These are phyloP conservation scores for Skeletonema costatum DNA, from an alignment of 108 stramenopile species.

Conservation along the genomic window DNA sequence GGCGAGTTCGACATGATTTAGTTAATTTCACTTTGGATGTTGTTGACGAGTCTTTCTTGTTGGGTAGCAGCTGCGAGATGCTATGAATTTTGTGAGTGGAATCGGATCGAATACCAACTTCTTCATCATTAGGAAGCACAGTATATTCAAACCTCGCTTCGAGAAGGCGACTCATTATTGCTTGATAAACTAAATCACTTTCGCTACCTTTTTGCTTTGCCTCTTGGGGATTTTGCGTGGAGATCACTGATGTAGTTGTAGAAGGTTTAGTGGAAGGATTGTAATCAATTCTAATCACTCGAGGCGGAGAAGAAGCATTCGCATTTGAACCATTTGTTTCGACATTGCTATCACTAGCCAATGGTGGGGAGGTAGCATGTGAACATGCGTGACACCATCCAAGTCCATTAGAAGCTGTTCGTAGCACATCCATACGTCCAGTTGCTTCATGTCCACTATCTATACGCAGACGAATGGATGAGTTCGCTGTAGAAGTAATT, in stretches of 20 bases:
- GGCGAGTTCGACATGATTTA: slow-evolving; percentile 33
- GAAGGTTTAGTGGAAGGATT: not conserved
- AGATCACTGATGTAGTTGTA: not conserved
- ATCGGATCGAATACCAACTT: not conserved
- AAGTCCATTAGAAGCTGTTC: slow-evolving; percentile 19
- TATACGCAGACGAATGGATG: not conserved
- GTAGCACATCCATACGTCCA: slow-evolving; percentile 6
- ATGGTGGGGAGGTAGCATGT: not conserved
- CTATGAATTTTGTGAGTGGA: not conserved
- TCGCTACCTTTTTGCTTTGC: slow-evolving; percentile 2
- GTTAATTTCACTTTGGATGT: not conserved
- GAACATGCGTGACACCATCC: slow-evolving; percentile 14
- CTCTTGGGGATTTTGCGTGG: slow-evolving; percentile 33
- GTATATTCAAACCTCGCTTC: slow-evolving; percentile 28
- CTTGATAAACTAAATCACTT: not conserved
- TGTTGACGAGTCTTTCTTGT: not conserved
- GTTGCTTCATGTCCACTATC: not conserved
- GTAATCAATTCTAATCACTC: slow-evolving; percentile 13
- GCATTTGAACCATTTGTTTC: not conserved
- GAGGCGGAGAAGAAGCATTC: slow-evolving; percentile 6
- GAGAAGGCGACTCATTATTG: slow-evolving; percentile 7
- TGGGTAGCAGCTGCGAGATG: not conserved
- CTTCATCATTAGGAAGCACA: not conserved
- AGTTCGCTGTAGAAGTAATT: not conserved
- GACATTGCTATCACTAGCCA: not conserved